Conservation (phyloP, 2,329 filamentous ascomycete species). For the Peltaster fructicola region DNA sequence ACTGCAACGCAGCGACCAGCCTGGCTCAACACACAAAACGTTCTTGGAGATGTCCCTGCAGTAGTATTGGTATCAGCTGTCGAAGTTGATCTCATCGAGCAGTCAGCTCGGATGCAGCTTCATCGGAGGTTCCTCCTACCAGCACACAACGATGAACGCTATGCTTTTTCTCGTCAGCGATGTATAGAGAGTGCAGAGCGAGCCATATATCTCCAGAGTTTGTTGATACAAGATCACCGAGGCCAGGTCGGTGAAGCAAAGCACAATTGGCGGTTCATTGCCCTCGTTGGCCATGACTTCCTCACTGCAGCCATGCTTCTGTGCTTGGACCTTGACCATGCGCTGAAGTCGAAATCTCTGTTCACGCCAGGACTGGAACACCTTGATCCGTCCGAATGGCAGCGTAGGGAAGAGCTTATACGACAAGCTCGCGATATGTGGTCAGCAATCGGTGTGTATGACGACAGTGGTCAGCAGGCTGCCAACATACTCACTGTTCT, state of each 20-base stretch:
- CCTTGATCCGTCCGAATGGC: no score
- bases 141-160: slow-evolving; percentile 16
- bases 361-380: no score
- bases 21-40: slow-evolving; percentile 19
- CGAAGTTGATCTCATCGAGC: slow-evolving; percentile 34
- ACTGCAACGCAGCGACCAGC: slow-evolving; percentile 19
- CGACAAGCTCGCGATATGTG: no score
- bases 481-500: no score
- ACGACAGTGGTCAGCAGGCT: no score
- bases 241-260: slow-evolving; percentile 26
- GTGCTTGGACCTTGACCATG: slow-evolving; percentile 31
- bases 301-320: slow-evolving; percentile 31
- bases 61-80: slow-evolving; percentile 35
- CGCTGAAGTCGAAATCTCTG: no score
- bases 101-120: slow-evolving; percentile 34
- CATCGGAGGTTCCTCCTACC: slow-evolving; percentile 34
- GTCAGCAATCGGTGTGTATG: no score
- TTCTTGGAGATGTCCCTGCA: slow-evolving; percentile 27
- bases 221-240: no score
- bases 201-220: slow-evolving; percentile 31
- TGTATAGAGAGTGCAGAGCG: slow-evolving; percentile 34
- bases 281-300: slow-evolving; percentile 30
- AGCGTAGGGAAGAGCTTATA: no score
- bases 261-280: slow-evolving; percentile 29
- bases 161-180: slow-evolving; percentile 19